These are phyloP conservation scores for Anthracocystis walkeri DNA, from an alignment of 1,284 basidiomycete genomes.

Conservation along the genomic window DNA sequence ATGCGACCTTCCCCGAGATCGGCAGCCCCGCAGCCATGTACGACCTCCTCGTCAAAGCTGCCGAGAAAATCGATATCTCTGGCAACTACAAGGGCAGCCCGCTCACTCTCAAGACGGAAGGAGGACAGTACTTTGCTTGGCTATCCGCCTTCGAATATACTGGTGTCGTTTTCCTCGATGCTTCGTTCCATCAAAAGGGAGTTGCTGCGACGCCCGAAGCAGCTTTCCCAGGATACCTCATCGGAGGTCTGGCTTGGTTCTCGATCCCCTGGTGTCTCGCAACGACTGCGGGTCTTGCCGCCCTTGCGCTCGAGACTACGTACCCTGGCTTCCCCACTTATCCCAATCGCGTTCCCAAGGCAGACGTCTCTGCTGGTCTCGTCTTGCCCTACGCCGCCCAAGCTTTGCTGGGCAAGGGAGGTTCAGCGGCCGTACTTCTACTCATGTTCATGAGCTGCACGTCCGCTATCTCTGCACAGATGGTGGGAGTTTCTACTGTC, in stretches of 20 bases:
- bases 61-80: slow-evolving; percentile 21
- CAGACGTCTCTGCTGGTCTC: slow-evolving; percentile 59
- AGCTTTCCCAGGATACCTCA: slow-evolving; percentile 58
- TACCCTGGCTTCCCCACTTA: slow-evolving; percentile 59
- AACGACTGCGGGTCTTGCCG: slow-evolving; percentile 58
- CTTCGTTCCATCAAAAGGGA: slow-evolving; percentile 60
- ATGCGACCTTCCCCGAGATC: slow-evolving; percentile 55
- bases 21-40: slow-evolving; percentile 57
- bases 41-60: slow-evolving; percentile 42
- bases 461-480: slow-evolving; percentile 59
- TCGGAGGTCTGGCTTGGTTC: slow-evolving; percentile 63
- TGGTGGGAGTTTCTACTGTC: slow-evolving; percentile 56
- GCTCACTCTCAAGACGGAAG: slow-evolving; percentile 56
- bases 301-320: slow-evolving; percentile 58
- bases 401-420: slow-evolving; percentile 59
- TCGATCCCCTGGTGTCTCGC: slow-evolving; percentile 60
- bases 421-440: slow-evolving; percentile 54
- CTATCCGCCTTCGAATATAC: slow-evolving; percentile 56
- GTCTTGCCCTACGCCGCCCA: slow-evolving; percentile 62
- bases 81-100: slow-evolving; percentile 54
- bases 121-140: slow-evolving; percentile 60
- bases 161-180: slow-evolving; percentile 58
- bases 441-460: slow-evolving; percentile 66
- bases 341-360: slow-evolving; percentile 50
- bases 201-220: slow-evolving; percentile 59